These are phyloP conservation scores for Cladorrhinum sp. DNA, from an alignment of 2,329 filamentous ascomycete genomes.

Conservation along the genomic window DNA sequence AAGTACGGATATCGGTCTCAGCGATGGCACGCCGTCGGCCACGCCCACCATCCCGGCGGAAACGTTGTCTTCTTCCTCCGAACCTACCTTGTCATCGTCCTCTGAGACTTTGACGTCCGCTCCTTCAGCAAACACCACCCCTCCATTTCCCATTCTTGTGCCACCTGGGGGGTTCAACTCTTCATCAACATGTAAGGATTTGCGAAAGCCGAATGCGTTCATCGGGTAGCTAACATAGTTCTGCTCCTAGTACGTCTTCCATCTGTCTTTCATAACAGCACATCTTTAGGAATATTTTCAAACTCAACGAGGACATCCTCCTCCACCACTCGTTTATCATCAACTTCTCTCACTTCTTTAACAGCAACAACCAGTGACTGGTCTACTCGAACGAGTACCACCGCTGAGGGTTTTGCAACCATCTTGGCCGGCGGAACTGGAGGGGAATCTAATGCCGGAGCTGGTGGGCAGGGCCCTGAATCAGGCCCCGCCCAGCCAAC, in stretches of 20 bases:
- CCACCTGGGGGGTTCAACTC: constrained; percentile 23
- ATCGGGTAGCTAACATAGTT: constrained; percentile 10
- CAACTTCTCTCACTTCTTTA: constrained; percentile 31
- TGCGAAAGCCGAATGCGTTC: not conserved
- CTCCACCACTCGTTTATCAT: constrained; percentile 14
- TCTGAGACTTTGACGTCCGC: constrained; percentile 34
- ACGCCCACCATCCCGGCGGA: constrained; percentile 19
- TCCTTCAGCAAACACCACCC: constrained; percentile 28
- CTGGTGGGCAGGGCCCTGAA: constrained; percentile 26
- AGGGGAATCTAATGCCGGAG: constrained; percentile 15
- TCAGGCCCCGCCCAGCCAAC: constrained; percentile 24
- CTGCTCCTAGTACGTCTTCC: not conserved
- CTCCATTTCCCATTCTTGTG: constrained; percentile 23
- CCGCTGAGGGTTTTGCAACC: constrained; percentile 34
- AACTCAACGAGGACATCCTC: constrained; percentile 29
- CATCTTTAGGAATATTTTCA: constrained; percentile 23
- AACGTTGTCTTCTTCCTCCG: constrained; percentile 20
- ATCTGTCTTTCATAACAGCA: constrained; percentile 29
- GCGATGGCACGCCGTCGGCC: constrained; percentile 26
- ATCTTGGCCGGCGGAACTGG: constrained; percentile 17
- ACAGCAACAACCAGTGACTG: constrained; percentile 28
- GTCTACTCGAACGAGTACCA: constrained; percentile 26
- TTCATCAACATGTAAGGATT: constrained; percentile 14
- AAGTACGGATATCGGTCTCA: constrained; percentile 9
- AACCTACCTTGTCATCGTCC: constrained; percentile 22